phyloP scores from a whole-genome alignment of 2,329 filamentous ascomycete genomes.

The Scleromitrula shiraiana region DNA sequence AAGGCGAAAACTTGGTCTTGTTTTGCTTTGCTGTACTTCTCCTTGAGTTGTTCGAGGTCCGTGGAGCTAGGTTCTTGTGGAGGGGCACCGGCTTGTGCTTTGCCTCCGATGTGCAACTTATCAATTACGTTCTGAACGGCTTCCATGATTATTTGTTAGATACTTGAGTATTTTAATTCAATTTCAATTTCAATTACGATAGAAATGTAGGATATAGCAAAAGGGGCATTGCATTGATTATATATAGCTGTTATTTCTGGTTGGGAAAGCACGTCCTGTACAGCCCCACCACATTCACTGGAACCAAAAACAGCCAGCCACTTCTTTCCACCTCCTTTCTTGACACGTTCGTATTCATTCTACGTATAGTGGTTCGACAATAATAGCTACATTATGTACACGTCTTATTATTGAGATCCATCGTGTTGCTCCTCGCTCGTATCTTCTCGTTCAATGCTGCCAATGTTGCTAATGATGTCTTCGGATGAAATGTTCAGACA shows the following conservation, averaged over 20 bases:
- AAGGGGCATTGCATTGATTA: no score
- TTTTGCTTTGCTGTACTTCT: slow-evolving; percentile 64
- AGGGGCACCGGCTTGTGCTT: slow-evolving; percentile 22
- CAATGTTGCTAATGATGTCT: no score
- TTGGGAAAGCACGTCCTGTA: background rate
- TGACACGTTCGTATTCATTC: background rate
- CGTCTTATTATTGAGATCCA: background rate
- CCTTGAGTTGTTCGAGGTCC: slow-evolving; percentile 46
- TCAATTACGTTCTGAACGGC: slow-evolving; percentile 39
- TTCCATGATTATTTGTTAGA: slow-evolving; percentile 21
- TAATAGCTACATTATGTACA: background rate
- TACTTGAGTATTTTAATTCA: no score
- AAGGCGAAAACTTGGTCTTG: slow-evolving; percentile 83
- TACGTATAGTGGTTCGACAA: background rate
- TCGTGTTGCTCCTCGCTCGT: background rate
- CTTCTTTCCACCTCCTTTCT: slow-evolving; percentile 7
- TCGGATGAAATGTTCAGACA: background rate
- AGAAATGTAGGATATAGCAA: no score
- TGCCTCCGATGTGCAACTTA: slow-evolving; percentile 35
- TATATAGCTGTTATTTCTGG: background rate
- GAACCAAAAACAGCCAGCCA: slow-evolving; percentile 6
- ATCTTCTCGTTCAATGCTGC: no score
- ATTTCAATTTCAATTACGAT: no score
- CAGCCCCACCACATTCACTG: background rate
- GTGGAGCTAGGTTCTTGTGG: slow-evolving; percentile 30